Evolutionary conservation across 2,329 filamentous ascomycete species (phyloP).

Genomic region (Cladosporium sp.): DNA sequence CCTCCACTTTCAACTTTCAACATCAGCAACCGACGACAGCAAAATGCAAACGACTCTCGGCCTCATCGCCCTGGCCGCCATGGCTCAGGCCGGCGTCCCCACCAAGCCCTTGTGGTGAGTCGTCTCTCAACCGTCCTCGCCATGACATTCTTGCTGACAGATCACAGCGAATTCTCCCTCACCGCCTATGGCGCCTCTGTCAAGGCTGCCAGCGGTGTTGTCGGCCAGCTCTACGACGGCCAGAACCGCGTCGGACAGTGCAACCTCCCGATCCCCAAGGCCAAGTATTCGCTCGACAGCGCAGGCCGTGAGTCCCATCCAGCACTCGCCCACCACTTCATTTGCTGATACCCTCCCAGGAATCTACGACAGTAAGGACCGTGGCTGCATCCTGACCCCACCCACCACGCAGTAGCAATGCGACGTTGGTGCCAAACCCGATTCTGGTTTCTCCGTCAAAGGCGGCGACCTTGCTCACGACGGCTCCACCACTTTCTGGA

Average conservation of each 20-base stretch:
- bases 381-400: constrained; percentile 61
- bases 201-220: constrained; percentile 47
- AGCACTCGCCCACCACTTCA: background rate
- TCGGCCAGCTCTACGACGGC: constrained; percentile 60
- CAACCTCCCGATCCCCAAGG: constrained; percentile 35
- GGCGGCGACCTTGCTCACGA: constrained; percentile 49
- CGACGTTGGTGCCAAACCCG: constrained; percentile 50
- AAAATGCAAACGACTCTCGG: background rate
- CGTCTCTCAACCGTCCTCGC: background rate
- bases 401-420: constrained; percentile 60
- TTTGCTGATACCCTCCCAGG: constrained; percentile 13
- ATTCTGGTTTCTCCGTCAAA: constrained; percentile 54
- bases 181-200: constrained; percentile 36
- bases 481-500: constrained; percentile 52
- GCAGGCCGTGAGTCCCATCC: constrained; percentile 35
- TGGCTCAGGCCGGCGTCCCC: constrained; percentile 35
- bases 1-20: background rate
- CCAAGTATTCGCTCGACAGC: constrained; percentile 54
- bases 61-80: constrained; percentile 25
- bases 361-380: constrained; percentile 53
- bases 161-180: constrained; percentile 48
- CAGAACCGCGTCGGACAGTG: constrained; percentile 55
- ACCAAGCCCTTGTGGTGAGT: constrained; percentile 2
- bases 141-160: background rate
- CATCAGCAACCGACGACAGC: background rate